phyloP scores from a whole-genome alignment of 2,329 filamentous ascomycete genomes.

The Sclerotinia sclerotiorum region DNA sequence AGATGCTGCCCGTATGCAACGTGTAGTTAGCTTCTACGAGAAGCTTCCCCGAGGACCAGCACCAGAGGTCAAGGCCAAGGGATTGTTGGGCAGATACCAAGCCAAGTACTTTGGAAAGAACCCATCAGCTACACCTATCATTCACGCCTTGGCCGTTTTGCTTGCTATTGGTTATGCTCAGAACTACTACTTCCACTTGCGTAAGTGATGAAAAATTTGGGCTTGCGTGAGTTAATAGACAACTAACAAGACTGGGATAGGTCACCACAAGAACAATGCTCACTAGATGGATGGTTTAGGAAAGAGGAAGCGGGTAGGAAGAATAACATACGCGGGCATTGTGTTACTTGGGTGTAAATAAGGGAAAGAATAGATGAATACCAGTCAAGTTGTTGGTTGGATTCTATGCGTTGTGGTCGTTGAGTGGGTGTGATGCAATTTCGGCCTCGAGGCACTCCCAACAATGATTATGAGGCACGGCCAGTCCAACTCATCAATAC shows the following conservation, averaged over 20 bases:
- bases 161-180: slow-evolving; percentile 87
- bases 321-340: slow-evolving; percentile 16
- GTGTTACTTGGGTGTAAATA: slow-evolving; percentile 38
- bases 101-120: slow-evolving; percentile 95
- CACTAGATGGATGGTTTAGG: slow-evolving; percentile 63
- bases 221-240: background rate
- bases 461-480: background rate
- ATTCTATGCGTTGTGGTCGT: background rate
- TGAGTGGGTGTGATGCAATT: slow-evolving; percentile 12
- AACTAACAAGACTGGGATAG: slow-evolving; percentile 49
- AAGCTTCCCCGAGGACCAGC: slow-evolving; percentile 92
- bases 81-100: slow-evolving; percentile 86
- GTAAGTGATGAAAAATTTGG: slow-evolving; percentile 57
- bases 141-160: slow-evolving; percentile 79
- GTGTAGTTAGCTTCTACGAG: slow-evolving; percentile 98
- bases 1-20: slow-evolving; percentile 96
- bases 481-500: background rate
- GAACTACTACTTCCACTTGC: slow-evolving; percentile 99
- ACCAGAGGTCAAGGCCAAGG: slow-evolving; percentile 77
- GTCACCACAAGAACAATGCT: slow-evolving; percentile 99
- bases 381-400: slow-evolving; percentile 20
- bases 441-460: background rate
- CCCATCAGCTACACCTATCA: slow-evolving; percentile 76
- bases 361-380: slow-evolving; percentile 30
- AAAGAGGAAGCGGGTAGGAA: slow-evolving; percentile 2